Conservation (phyloP, 2,329 filamentous ascomycete species). For the Stachybotrys echinatus region DNA sequence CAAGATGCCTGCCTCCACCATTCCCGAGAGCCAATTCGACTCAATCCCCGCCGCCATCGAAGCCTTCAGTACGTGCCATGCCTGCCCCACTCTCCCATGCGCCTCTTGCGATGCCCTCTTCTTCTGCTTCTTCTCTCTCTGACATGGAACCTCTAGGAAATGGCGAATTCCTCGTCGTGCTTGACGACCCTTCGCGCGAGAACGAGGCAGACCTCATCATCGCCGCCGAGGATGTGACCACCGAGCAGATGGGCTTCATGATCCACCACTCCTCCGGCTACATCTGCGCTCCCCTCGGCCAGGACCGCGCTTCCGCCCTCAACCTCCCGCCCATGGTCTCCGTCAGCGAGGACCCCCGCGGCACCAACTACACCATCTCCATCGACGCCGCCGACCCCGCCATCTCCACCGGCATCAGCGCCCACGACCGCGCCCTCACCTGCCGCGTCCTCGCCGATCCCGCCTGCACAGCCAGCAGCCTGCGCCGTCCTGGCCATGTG, state of each 20-base stretch:
- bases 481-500: conserved; percentile 84
- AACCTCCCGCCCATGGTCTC: conserved; percentile 85
- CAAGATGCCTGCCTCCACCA: conserved; percentile 45
- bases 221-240: conserved; percentile 76
- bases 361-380: conserved; percentile 89
- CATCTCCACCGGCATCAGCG: conserved; percentile 85
- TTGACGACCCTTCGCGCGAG: conserved; percentile 87
- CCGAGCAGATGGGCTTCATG: conserved; percentile 93
- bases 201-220: conserved; percentile 99
- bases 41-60: conserved; percentile 59
- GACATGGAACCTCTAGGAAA: conserved; percentile 42
- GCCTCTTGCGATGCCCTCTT: conserved; percentile 3
- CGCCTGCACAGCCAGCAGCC: conserved; percentile 47
- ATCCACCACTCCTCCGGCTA: conserved; percentile 86
- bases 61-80: conserved; percentile 53
- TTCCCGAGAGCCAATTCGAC: conserved; percentile 53
- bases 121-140: conserved; percentile 3
- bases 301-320: conserved; percentile 63
- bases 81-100: conserved; percentile 3
- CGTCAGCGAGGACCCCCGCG: conserved; percentile 70
- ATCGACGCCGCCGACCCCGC: conserved; percentile 71
- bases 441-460: conserved; percentile 73
- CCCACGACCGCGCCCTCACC: conserved; percentile 78
- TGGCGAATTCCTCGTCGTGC: conserved; percentile 92
- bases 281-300: conserved; percentile 80